A percentile compares a stretch with the other conserved stretches of the same genome.
Conservation (phyloP, 257 asterid species). For the Linderniella brevidens region DNA sequence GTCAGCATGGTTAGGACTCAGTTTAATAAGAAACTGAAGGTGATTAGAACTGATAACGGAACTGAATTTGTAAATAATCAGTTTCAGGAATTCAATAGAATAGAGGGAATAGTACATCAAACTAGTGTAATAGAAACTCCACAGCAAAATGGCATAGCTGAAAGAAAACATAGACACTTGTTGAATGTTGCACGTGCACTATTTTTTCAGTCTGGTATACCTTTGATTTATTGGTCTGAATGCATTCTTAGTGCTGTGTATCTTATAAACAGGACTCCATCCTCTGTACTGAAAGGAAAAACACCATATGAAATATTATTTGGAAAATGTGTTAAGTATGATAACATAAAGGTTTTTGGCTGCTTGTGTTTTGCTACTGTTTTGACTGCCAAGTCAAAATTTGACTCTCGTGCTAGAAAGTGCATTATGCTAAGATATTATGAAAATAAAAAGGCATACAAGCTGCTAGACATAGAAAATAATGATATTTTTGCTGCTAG, state of each 20-base stretch:
- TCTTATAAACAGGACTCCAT: neutral
- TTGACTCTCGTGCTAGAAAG: neutral
- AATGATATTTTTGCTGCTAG: neutral
- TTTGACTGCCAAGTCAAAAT: neutral
- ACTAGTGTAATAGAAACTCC: too few species aligned
- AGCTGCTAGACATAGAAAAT: neutral
- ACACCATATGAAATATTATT: too few species aligned
- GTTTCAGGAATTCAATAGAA: too few species aligned
- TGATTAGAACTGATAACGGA: neutral
- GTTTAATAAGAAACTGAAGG: neutral
- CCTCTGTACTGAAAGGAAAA: too few species aligned
- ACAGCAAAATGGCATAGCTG: too few species aligned
- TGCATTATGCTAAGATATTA: neutral
- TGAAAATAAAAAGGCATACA: neutral
- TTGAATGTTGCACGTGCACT: too few species aligned
- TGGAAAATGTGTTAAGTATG: too few species aligned
- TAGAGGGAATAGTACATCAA: too few species aligned
- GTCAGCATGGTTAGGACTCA: neutral
- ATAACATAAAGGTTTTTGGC: too few species aligned
- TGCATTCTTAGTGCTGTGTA: neutral
- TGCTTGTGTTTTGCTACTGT: too few species aligned
- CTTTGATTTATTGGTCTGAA: neutral
- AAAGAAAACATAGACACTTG: too few species aligned
- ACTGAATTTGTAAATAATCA: neutral
- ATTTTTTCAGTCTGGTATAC: neutral